Evolutionary conservation across 176 grass and related monocot species (phyloP), one percentile per base, ranked within the genome.

Genomic region (Zoysia japonica): DNA sequence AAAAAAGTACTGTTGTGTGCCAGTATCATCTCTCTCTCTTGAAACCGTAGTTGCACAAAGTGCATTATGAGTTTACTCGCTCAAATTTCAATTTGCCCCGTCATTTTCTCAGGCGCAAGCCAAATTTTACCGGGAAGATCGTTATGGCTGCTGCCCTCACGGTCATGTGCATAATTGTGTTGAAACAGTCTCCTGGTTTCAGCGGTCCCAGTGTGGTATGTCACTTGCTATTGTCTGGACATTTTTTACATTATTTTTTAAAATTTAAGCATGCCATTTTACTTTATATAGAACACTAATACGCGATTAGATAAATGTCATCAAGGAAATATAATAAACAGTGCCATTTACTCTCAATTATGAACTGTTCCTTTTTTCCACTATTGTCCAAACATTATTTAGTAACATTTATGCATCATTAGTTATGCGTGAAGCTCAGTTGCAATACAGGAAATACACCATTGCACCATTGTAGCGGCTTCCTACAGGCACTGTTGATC

Each of bases 141-240:
- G 37, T 79, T 16, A 82, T 91, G 55, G 92, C 68, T 36, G 88
- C 56, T 47, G 57, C 79, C 2, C 80, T 94, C 43, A 91, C 86
- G 5, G 77, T 86, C 81, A 89, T 91, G 65, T 94, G 92, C 83
- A 89, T 94, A 52, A 56, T 91, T 64, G 82, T 94, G 62, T 65
- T 94, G 65, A 94, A 91, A 80, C 92, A 94, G 63, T 89, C 86
- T 55, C 92, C 92, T 72, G 73, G 80, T 70, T 94, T 94, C 55
- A 55, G 50, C 47, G 56, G 77, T 49, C 74, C 80, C 11, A 87
- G 80, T 63, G 84, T 68, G 86, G 92, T 94, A 79, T 47, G 92
- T 82, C 64, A 28, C 53, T 70, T 57, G 71, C 82, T 59, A 82
- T 65, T 85, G 82, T 71, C 77, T 70, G 70, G 28, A 28, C 45